Evolutionary conservation across 768 basidiomycete genomes (phyloP), one percentile per base, ranked within the genome.

Genomic region (Psilocybe azurescens): DNA sequence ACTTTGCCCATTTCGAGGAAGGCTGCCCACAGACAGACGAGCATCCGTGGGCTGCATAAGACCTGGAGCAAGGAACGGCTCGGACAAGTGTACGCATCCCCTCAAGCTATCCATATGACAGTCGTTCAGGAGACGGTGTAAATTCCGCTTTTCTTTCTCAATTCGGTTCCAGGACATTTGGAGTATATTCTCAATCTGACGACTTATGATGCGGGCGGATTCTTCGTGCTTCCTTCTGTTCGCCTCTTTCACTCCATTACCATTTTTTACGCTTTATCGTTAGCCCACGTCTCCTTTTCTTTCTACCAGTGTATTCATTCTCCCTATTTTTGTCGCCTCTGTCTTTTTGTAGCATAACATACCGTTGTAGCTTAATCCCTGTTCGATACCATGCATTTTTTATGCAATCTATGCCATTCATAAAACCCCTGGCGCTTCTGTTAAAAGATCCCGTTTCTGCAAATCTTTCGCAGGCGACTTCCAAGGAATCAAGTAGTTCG

Each of bases 81-180:
- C 30, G 64, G 65, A 20, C 59, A 68, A 28, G 67, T 39, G 32
- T 60, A 60, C 47, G 11, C 57, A 3, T 62, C 72, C n/a, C 54
- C 56, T 7, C 77, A 80, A 64, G 70, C 74, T 57, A 74, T 84
- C 46, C 77, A 77, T 65, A 79, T 83, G 79, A 78, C 79, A 1
- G 75, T 81, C 41, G 76, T 80, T 30, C 77, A 76, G 57, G 82
- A 83, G 61, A 77, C 74, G 9, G 71, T 69, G 33, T 78, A 67
- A 41, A 53, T n/a, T 65, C 44, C 10, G n/a, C 54, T 46, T 47
- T 44, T 61, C 38, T 44, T 14, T 39, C 61, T 39, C 52, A 39
- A 46, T 55, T 36, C 14, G 29, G 20, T 51, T 38, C 14, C 50
- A 52, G 53, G 53, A 60, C 24, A 47, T 30, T 38, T 56, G 36